Percentiles rank a stretch among this genome's conserved stretches.
Evolutionary conservation across 257 asterid species (phyloP).

Genomic region (Solanum tacnaense): DNA sequence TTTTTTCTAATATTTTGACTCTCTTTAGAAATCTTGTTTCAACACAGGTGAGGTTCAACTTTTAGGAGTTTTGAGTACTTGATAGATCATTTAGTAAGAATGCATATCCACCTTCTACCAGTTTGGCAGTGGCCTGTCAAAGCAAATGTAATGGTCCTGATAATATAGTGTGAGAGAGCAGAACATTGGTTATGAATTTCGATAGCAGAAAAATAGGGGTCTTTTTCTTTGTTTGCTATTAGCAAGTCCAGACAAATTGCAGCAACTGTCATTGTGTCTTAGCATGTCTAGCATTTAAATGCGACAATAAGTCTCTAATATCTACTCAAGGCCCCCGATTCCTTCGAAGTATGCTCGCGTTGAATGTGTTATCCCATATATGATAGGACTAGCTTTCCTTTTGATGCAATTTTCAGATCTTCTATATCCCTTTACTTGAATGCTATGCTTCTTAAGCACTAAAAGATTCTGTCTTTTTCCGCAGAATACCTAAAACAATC

Average conservation of each 20-base stretch:
- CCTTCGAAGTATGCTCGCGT: neutral
- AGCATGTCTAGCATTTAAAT: neutral
- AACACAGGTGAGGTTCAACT: neutral
- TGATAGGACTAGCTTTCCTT: neutral
- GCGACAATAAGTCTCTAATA: neutral
- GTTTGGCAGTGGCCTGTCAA: neutral
- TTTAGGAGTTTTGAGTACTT: neutral
- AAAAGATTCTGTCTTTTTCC: neutral
- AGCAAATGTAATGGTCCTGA: neutral
- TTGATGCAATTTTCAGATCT: neutral
- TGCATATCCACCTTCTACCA: neutral
- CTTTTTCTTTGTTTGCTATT: neutral
- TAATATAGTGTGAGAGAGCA: neutral
- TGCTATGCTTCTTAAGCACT: neutral
- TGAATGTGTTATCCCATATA: neutral
- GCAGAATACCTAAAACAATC: conserved; percentile 70
- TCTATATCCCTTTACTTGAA: neutral
- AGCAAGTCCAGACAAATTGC: neutral
- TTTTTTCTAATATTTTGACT: neutral
- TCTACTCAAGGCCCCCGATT: neutral
- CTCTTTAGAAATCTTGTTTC: neutral
- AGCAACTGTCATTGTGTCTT: neutral
- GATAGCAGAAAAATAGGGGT: neutral
- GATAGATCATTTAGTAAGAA: neutral
- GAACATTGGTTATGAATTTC: neutral